Evolutionary conservation across 2,329 filamentous ascomycete genomes (phyloP).

Genomic region (Colletotrichum musae): DNA sequence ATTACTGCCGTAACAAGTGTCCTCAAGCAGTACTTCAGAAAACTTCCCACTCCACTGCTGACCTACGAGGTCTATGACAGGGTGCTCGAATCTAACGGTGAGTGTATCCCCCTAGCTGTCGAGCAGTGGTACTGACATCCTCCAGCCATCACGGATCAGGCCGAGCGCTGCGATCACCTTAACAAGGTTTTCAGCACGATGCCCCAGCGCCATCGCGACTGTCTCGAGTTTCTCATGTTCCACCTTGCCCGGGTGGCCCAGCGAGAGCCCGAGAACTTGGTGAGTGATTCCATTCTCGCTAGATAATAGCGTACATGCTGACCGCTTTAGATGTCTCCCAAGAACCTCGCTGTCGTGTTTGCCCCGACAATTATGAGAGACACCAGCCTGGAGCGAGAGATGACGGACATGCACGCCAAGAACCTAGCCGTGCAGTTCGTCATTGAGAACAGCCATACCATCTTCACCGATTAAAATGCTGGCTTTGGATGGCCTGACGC

Average conservation of each 20-base stretch:
- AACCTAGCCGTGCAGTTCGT: conserved; percentile 93
- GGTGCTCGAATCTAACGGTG: conserved; percentile 85
- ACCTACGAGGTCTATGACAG: conserved; percentile 94
- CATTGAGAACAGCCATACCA: conserved; percentile 87
- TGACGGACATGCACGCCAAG: conserved; percentile 96
- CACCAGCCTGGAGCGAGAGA: conserved; percentile 89
- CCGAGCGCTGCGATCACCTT: conserved; percentile 79
- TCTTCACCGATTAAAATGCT: conserved; percentile 73
- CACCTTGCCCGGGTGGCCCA: conserved; percentile 90
- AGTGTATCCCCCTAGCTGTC: conserved; percentile 50
- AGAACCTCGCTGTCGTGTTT: conserved; percentile 97
- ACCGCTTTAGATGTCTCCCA: conserved; percentile 84
- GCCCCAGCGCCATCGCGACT: conserved; percentile 87
- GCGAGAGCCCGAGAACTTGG: conserved; percentile 86
- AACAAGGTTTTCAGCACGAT: conserved; percentile 82
- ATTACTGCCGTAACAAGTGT: conserved; percentile 97
- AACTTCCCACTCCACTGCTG: conserved; percentile 88
- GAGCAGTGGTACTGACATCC: conserved; percentile 42
- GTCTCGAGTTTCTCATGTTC: conserved; percentile 93
- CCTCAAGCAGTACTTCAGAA: conserved; percentile 97
- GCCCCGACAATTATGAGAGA: conserved; percentile 98
- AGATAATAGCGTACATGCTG: not conserved
- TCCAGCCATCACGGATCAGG: conserved; percentile 74
- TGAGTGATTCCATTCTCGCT: conserved; percentile 57
- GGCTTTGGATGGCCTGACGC: conserved; percentile 15